Evolutionary conservation across 306 rosid species (phyloP).

Genomic region (Begonia loranthoides): DNA sequence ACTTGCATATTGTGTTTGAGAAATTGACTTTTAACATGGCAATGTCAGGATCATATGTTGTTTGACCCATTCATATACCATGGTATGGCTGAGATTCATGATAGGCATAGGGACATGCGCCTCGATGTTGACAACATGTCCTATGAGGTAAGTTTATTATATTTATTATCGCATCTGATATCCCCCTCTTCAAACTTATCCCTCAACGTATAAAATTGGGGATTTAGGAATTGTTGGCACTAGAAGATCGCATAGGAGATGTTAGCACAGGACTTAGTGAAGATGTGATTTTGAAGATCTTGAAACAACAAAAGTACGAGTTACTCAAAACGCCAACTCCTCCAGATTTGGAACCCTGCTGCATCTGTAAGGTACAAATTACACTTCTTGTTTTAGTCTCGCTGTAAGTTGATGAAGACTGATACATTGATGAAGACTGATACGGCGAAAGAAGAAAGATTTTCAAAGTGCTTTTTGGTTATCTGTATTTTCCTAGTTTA

Average conservation of each 20-base stretch:
- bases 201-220: constrained; percentile 4
- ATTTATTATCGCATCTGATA: too few relatives aligned
- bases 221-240: constrained; percentile 67
- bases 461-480: neutral
- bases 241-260: constrained; percentile 80
- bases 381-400: too few relatives aligned
- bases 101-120: constrained; percentile 91
- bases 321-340: constrained; percentile 19
- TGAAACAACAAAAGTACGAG: constrained; percentile 35
- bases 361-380: constrained; percentile 62
- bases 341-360: constrained; percentile 59
- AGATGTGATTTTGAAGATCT: constrained; percentile 33
- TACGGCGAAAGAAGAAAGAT: neutral
- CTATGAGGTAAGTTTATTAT: constrained; percentile 44
- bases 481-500: neutral
- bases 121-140: constrained; percentile 95
- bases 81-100: constrained; percentile 75
- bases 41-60: constrained; percentile 61
- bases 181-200: neutral
- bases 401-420: too few relatives aligned
- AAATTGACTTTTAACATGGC: neutral
- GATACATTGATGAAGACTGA: neutral
- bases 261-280: constrained; percentile 72
- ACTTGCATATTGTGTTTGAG: neutral
- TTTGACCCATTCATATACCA: constrained; percentile 66